A percentile compares a stretch with the other conserved stretches of the same genome.
Conservation (phyloP, 108 stramenopile species). For the Bacterosira constricta region DNA sequence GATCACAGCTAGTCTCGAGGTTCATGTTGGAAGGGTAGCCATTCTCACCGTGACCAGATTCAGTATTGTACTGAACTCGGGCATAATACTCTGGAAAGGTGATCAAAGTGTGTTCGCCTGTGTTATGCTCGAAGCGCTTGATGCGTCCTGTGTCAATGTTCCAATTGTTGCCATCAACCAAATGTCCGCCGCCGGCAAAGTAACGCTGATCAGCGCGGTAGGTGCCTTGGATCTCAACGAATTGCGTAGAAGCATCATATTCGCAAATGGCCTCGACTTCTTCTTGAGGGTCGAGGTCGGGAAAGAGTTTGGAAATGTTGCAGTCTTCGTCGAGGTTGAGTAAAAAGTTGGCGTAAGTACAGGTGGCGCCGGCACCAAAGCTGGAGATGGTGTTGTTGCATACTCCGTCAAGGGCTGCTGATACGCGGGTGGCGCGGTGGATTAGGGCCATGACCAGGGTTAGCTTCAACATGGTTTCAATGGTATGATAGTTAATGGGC, state of each 20-base stretch:
- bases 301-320: neutral
- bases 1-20: conserved; percentile 21
- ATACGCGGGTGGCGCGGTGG: neutral
- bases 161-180: conserved; percentile 18
- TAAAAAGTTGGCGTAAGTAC: neutral
- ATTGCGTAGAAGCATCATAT: conserved; percentile 27
- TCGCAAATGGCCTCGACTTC: conserved; percentile 25
- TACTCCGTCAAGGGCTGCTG: neutral
- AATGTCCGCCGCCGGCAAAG: conserved; percentile 19
- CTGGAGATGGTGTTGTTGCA: no score
- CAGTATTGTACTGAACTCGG: conserved; percentile 15
- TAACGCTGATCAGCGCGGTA: conserved; percentile 15
- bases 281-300: conserved; percentile 1
- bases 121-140: conserved; percentile 17
- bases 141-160: conserved; percentile 6
- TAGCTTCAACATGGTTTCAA: neutral
- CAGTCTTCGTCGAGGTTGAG: neutral
- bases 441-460: neutral
- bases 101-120: neutral
- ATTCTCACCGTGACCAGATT: conserved; percentile 7
- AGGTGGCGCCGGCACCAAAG: no score
- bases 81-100: conserved; percentile 36
- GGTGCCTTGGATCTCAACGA: conserved; percentile 34
- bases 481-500: no score
- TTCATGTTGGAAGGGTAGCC: conserved; percentile 43